Base-by-base conservation (phyloP, 2,329 filamentous ascomycete genomes). In the Fusarium piperis region DNA sequence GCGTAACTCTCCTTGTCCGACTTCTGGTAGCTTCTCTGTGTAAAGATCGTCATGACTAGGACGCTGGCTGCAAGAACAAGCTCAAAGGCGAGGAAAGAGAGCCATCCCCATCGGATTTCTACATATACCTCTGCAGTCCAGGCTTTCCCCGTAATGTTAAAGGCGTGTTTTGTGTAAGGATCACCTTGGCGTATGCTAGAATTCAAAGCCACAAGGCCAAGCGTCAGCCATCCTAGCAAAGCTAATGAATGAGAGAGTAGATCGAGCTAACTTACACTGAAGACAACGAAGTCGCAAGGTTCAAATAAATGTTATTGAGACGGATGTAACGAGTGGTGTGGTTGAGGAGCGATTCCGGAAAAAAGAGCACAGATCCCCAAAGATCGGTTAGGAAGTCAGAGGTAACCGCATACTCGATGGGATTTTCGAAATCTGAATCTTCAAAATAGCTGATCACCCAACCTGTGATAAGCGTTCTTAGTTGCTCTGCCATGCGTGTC, bases 401-500 rank as follows among this genome's bases (percentile, higher is more conserved):
- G 15, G 13, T 13, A 9, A 0, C 20, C 5, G 3, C 16, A 23
- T 16, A 10, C 7, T 6, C 5, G 7, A 15, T 10, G 16, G 8
- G 6, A 12, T 32, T 30, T 51, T 8, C n/a, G 6, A 32, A 7
- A 51, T n/a, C 23, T 2, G 9, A 1, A 10, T 26, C 23, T 3
- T 51, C 10, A 30, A n/a, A 51, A 30, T 11, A 4, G 10, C 9
- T 11, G 8, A 15, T 4, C 6, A 4, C 11, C 5, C 28, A 32
- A 51, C 46, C 28, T 1, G n/a, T 5, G 16, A 28, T 3, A n/a
- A 4, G 2, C 7, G 9, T 16, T 33, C 30, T 35, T 7, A 53
- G 18, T 36, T 1, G 4, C 4, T 6, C 3, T 11, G 30, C 51
- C 0, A 23, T 2, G 0, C 4, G 8, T 12, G 18, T 13, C 8